These are phyloP conservation scores for Escovopsis sp. DNA, from an alignment of 2,329 filamentous ascomycete genomes.

Conservation along the genomic window DNA sequence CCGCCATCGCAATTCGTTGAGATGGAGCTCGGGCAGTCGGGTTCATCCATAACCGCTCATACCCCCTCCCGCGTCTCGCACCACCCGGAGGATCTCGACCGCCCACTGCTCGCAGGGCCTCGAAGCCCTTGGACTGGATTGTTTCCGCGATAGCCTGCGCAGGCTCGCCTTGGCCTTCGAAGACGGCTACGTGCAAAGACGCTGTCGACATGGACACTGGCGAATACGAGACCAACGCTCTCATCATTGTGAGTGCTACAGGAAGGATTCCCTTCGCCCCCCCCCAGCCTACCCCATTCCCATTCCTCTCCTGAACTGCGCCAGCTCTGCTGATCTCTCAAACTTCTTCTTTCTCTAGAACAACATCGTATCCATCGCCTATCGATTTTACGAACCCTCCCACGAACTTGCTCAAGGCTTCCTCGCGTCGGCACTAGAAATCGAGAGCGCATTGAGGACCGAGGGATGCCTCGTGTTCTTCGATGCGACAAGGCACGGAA, in stretches of 20 bases:
- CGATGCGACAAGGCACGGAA: slow-evolving; percentile 31
- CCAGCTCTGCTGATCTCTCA: no score
- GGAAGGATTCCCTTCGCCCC: not conserved
- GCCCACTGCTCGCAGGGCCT: not conserved
- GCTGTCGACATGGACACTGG: slow-evolving; percentile 44
- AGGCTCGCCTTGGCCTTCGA: slow-evolving; percentile 8
- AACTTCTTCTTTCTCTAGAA: slow-evolving; percentile 27
- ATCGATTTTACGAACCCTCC: slow-evolving; percentile 38
- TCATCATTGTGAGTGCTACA: slow-evolving; percentile 35
- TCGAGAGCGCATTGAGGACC: slow-evolving; percentile 34
- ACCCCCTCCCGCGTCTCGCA: not conserved
- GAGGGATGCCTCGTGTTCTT: slow-evolving; percentile 38
- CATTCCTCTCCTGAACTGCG: no score
- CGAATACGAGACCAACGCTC: slow-evolving; percentile 46
- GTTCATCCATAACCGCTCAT: slow-evolving; percentile 2
- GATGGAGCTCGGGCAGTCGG: slow-evolving; percentile 6
- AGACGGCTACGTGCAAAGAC: slow-evolving; percentile 10
- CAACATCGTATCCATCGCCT: slow-evolving; percentile 39
- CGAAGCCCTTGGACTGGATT: not conserved
- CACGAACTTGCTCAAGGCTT: slow-evolving; percentile 28
- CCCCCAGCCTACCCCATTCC: no score
- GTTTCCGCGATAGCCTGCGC: slow-evolving; percentile 5
- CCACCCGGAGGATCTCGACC: slow-evolving; percentile 1
- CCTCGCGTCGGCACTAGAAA: slow-evolving; percentile 30
- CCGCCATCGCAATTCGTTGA: slow-evolving; percentile 4